Evolutionary conservation across 768 basidiomycete genomes (phyloP), one percentile per base, ranked within the genome.

Genomic region (Holtermannia corniformis): DNA sequence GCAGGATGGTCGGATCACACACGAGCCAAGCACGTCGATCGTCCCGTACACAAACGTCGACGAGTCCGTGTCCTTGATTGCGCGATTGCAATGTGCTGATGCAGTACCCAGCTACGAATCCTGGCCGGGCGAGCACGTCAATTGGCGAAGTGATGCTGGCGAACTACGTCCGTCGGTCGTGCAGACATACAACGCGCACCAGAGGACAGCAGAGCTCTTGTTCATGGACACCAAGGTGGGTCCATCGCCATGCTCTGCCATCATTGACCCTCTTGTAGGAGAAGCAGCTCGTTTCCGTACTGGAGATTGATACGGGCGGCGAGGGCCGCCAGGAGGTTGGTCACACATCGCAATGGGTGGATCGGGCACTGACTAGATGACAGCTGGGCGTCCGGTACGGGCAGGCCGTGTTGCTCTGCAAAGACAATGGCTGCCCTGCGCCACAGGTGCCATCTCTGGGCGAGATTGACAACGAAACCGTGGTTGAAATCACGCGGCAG

Each of bases 221-320:
- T 57, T 63, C 49, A 37, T 51, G 21, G 79, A 81, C 84, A 2
- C 66, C 64, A 14, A 82, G 87, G 42, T 78, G 89, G 48, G 86
- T n/a, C 83, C 4, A 85, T 87, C 13, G 74, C 75, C 50, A 76
- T 92, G 44, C 76, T 78, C 11, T 81, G 82, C 63, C 50, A 57
- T 22, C 21, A 67, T 76, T 21, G 82, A 81, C 59, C 79, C 41
- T 25, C 25, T 4, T 76, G 19, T 75, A 75, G 22, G 72, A 72
- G 32, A 72, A 74, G 44, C 85, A 89, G 67, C 76, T 82, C 16
- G 86, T 83, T 11, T 86, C 89, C 28, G 78, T 87, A 11, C 77
- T 96, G 28, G 90, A 96, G 74, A 80, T 96, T 48, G 90, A 93
- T 67, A 82, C 86, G 7, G 86, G 88, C 62, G 88, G 87, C 55